Conservation (phyloP, 2,329 filamentous ascomycete genomes). For the Fusarium verticillioides region DNA sequence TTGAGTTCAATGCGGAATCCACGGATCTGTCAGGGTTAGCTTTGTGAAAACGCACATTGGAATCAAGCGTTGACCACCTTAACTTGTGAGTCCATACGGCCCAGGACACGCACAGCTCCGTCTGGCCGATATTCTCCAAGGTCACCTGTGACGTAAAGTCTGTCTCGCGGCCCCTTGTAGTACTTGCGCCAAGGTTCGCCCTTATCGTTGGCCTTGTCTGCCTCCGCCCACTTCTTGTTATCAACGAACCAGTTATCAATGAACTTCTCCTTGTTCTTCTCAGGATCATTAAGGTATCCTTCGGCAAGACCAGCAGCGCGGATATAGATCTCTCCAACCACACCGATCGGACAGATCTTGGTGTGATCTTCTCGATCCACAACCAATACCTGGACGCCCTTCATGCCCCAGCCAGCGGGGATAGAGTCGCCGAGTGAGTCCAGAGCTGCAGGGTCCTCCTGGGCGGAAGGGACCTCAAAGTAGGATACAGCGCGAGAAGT, state of each 20-base stretch:
- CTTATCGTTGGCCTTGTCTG: conserved; percentile 59
- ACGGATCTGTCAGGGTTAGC: conserved; percentile 70
- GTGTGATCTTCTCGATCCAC: conserved; percentile 75
- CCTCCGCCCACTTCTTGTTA: conserved; percentile 72
- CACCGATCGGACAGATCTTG: conserved; percentile 80
- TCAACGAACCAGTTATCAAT: conserved; percentile 88
- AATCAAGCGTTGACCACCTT: neutral
- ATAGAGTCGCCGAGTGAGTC: conserved; percentile 73
- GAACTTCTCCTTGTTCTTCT: conserved; percentile 79
- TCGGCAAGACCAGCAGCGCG: conserved; percentile 86
- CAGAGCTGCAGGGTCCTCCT: conserved; percentile 63
- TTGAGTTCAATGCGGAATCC: conserved; percentile 95
- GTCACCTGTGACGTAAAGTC: conserved; percentile 89
- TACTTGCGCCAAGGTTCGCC: conserved; percentile 70
- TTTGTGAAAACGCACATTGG: neutral
- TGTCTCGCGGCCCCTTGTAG: conserved; percentile 80
- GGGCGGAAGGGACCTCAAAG: conserved; percentile 74
- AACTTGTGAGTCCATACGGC: neutral
- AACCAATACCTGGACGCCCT: conserved; percentile 88
- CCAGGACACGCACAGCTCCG: neutral
- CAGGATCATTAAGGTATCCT: conserved; percentile 73
- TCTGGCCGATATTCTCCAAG: conserved; percentile 64
- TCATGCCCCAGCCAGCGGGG: conserved; percentile 86
- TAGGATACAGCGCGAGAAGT: conserved; percentile 76
- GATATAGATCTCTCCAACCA: conserved; percentile 86